Conservation (phyloP, 805 yeast genomes). For the Peterozyma xylosa region DNA sequence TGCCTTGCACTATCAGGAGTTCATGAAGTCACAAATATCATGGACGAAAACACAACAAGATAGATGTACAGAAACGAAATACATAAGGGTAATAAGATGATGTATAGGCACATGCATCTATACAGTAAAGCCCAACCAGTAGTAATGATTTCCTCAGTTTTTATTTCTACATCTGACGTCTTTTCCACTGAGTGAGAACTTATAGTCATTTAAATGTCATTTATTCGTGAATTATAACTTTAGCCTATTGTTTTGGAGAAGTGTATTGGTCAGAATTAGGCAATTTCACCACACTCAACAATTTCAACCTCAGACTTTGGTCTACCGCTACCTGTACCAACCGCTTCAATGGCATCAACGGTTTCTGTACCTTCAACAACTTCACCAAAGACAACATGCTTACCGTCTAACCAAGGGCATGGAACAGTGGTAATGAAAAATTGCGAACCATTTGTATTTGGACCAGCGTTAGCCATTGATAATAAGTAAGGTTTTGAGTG, state of each 20-base stretch:
- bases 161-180: too few species aligned
- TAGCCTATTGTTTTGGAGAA: too few species aligned
- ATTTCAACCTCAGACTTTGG: slow-evolving; percentile 59
- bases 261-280: too few species aligned
- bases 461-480: slow-evolving; percentile 93
- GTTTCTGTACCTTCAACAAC: slow-evolving; percentile 53
- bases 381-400: slow-evolving; percentile 75
- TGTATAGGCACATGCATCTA: too few species aligned
- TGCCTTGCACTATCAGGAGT: slow-evolving; percentile 82
- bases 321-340: slow-evolving; percentile 62
- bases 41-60: background rate
- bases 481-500: slow-evolving; percentile 77
- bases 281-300: slow-evolving; percentile 51
- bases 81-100: too few species aligned
- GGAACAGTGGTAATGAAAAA: slow-evolving; percentile 81
- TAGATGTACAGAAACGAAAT: too few species aligned
- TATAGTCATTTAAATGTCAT: too few species aligned
- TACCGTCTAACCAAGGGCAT: slow-evolving; percentile 74
- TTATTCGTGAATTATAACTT: too few species aligned
- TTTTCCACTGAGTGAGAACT: too few species aligned
- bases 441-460: slow-evolving; percentile 89
- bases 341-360: slow-evolving; percentile 52
- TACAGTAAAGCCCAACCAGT: too few species aligned
- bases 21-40: slow-evolving; percentile 71
- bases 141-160: too few species aligned